Base-by-base conservation (phyloP, 768 basidiomycete species). In the Agaricus sinodeliciosus region DNA sequence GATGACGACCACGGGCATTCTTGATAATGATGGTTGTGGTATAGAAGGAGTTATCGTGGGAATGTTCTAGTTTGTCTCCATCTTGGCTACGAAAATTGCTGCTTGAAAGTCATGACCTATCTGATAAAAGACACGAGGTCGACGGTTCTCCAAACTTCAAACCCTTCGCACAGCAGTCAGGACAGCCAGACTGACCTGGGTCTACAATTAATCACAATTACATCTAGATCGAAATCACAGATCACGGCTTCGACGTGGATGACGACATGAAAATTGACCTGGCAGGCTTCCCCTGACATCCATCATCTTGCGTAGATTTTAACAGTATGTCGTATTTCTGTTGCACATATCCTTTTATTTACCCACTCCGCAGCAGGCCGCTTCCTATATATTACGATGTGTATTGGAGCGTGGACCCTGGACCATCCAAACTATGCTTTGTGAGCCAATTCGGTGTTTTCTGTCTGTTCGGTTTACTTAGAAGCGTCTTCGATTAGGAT, bases 351-450 rank as follows among this genome's bases (percentile, higher is more conserved):
- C 26, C 26, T 4, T 28, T 28, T 19, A 43, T 15, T 25, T 28
- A 44, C 25, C 43, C 27, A 3, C 15, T 27, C 27, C 22, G 27
- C 15, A 26, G 4, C 15, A 35, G 4, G 37, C 25, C 55, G 41
- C 52, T 53, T 51, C 25, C 25, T 22, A 9, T 27, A 43, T 43
- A 43, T 35, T 50, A 55, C 60, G 42, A 91, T 91, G 90, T 92
- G 90, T 64, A 79, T 91, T 57, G 86, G 75, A 34, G 76, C 89
- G 61, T 91, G 85, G 81, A 78, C 86, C 49, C 73, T 90, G 3
- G 79, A 87, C 46, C 84, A 87, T 62, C 81, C 82, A 25, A 80
- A 84, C 43, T 92, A 90, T 63, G 81, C 88, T 9, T 76, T 92
- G 90, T 90, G 68, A 70, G 84, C 74, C 26, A 28, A 50, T 22